Evolutionary conservation across 345 rosid species (phyloP).

Genomic region (Acer yangbiense): DNA sequence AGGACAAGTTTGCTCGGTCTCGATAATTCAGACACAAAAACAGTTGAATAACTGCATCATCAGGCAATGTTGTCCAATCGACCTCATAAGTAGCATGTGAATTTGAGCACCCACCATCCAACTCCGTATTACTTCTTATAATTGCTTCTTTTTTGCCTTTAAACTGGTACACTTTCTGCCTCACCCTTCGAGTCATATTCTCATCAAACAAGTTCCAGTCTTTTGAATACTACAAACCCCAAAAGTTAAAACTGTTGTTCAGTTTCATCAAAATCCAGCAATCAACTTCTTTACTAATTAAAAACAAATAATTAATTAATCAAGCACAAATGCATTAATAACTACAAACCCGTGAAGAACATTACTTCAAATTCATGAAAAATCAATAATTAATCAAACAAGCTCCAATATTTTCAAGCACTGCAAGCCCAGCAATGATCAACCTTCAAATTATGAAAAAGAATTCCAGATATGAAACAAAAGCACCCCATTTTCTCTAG

Average conservation of each 20-base stretch:
- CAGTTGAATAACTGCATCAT: conserved; percentile 36
- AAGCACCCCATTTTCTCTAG: neutral
- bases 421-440: neutral
- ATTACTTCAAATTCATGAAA: neutral
- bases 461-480: neutral
- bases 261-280: neutral
- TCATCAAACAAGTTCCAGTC: conserved; percentile 14
- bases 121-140: conserved; percentile 22
- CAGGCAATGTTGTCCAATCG: conserved; percentile 45
- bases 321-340: neutral
- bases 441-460: neutral
- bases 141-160: conserved; percentile 14
- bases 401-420: neutral
- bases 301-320: neutral
- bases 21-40: conserved; percentile 34
- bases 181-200: conserved; percentile 32
- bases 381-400: conserved; percentile 11
- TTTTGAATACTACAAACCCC: conserved; percentile 9
- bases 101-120: conserved; percentile 20
- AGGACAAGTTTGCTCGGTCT: conserved; percentile 44
- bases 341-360: neutral
- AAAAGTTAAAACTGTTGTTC: neutral
- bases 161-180: conserved; percentile 30
- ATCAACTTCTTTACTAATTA: neutral
- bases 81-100: conserved; percentile 7